Evolutionary conservation across 1,139 yeast genomes (phyloP), one percentile per base, ranked within the genome.

Genomic region (Pichia sp.): DNA sequence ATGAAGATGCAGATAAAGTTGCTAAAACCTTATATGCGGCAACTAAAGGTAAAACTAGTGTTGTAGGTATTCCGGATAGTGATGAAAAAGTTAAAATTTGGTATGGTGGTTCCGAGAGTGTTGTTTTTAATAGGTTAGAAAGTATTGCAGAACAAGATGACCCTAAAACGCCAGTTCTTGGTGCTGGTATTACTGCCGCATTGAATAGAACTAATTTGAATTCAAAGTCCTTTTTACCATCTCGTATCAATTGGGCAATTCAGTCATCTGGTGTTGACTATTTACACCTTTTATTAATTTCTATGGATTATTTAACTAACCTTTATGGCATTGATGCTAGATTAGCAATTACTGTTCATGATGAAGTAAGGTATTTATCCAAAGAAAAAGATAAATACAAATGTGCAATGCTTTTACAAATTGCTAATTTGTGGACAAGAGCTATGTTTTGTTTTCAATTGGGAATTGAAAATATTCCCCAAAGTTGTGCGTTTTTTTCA

Each of bases 201-300:
- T 66, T 93, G 44, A 73, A 76, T 48, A 72, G 76, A 36, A 66
- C 69, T 42, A 80, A 89, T 56, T 71, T 93, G 54, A 76, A 76
- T 43, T 68, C 75, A 34, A 78, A 78, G 43, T 67, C 75, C 1
- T 91, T 82, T 60, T 64, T 91, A 54, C 93, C 98, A 0, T 87
- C 96, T 2, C 66, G 99, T 54, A 83, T 89, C 49, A 93, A 93
- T 57, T 93, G 99, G 99, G 86, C 96, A 0, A 93, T 93, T 56
- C 99, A 93, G 60, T 87, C 96, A 31, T 87, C 96, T 1, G 99
- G 98, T 31, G 99, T 93, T 15, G 98, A 93, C 60, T 93, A 93
- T 58, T 68, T 93, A 40, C 98, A 93, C 60, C 62, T 93, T 32
- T 62, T 93, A 43, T 73, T 91, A 42, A 76, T 88, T 5, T 79